phyloP scores from a whole-genome alignment of 1,139 yeast genomes.

The Trichomonascaceae sp. region DNA sequence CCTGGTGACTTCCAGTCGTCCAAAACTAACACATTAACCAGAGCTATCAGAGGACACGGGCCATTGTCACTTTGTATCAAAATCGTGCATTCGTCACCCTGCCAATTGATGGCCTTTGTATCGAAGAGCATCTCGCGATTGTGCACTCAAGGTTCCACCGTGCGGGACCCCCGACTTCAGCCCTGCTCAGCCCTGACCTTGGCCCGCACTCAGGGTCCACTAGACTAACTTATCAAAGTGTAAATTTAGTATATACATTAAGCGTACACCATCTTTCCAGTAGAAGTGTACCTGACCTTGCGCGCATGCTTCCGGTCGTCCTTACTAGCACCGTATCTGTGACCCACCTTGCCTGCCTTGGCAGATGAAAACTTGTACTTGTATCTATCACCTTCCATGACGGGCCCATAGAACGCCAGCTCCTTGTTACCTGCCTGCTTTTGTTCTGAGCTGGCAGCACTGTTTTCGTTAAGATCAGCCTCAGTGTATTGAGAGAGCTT shows the following conservation, averaged over 20 bases:
- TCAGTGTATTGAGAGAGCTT: conserved; percentile 32
- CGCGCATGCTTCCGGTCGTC: conserved; percentile 85
- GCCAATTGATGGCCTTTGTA: neutral
- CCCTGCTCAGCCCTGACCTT: no score
- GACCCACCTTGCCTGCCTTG: conserved; percentile 74
- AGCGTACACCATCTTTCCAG: conserved; percentile 32
- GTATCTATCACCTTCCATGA: conserved; percentile 31
- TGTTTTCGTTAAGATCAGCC: conserved; percentile 30
- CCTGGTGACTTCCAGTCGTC: conserved; percentile 8
- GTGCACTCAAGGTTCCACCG: no score
- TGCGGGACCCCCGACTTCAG: no score
- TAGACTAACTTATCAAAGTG: no score
- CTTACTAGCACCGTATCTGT: conserved; percentile 80
- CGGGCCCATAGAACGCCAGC: conserved; percentile 17
- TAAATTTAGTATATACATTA: conserved; percentile 5
- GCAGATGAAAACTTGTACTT: conserved; percentile 65
- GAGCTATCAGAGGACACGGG: conserved; percentile 81
- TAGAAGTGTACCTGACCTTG: conserved; percentile 58
- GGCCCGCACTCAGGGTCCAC: no score
- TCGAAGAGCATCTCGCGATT: neutral
- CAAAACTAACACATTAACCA: conserved; percentile 49
- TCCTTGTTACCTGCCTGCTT: neutral
- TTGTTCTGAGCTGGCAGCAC: conserved; percentile 6
- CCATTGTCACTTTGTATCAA: conserved; percentile 76
- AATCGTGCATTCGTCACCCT: conserved; percentile 23